A percentile compares a stretch with the other conserved stretches of the same genome.
Evolutionary conservation across 2,329 filamentous ascomycete species (phyloP).

Genomic region (Teratosphaeriaceae sp.): DNA sequence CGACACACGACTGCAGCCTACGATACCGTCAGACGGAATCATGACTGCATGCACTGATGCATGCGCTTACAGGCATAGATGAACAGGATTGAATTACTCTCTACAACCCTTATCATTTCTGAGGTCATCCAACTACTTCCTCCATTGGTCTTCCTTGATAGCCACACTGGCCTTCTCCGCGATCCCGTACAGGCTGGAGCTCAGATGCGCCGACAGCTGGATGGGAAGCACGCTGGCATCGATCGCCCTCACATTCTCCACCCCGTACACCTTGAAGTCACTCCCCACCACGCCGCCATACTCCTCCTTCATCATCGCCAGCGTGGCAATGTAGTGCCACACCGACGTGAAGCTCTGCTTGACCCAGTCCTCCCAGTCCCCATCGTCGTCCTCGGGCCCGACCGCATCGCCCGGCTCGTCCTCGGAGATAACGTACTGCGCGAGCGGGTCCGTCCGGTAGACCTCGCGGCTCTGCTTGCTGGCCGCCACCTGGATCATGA

Average conservation of each 20-base stretch:
- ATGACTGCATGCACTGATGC: too few relatives aligned
- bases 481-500: constrained; percentile 27
- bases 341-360: constrained; percentile 20
- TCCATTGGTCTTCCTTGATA: constrained; percentile 7
- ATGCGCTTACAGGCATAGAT: too few relatives aligned
- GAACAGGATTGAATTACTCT: too few relatives aligned
- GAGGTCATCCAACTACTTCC: too few relatives aligned
- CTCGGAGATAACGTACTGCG: constrained; percentile 24
- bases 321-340: constrained; percentile 25
- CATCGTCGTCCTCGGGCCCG: constrained; percentile 8
- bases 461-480: constrained; percentile 29
- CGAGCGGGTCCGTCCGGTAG: constrained; percentile 17
- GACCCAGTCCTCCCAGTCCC: constrained; percentile 20
- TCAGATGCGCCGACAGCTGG: constrained; percentile 7
- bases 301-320: constrained; percentile 24
- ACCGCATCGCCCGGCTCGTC: constrained; percentile 17
- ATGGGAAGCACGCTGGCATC: constrained; percentile 20
- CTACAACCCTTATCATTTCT: too few relatives aligned
- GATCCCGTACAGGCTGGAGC: constrained; percentile 14
- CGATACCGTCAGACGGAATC: too few relatives aligned
- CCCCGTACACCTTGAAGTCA: constrained; percentile 16
- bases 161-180: constrained; percentile 14
- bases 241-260: constrained; percentile 13
- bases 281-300: constrained; percentile 19
- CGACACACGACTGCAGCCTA: too few relatives aligned